Conservation (phyloP, 495 filamentous ascomycete genomes). For the Pseudoneurospora amorphoporcata region DNA sequence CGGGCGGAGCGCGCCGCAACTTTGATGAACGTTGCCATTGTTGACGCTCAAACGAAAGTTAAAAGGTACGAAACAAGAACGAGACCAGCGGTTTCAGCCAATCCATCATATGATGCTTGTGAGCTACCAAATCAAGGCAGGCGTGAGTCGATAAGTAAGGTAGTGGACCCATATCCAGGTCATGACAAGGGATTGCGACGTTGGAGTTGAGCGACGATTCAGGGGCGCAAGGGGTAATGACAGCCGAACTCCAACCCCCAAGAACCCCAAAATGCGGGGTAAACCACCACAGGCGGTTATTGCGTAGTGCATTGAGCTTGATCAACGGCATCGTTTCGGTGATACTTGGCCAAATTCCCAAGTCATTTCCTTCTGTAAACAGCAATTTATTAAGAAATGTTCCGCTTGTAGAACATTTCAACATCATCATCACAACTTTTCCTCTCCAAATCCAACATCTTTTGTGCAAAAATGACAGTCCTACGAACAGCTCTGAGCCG, state of each 20-base stretch:
- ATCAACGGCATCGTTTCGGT: background rate
- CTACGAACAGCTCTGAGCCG: background rate
- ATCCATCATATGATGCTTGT: background rate
- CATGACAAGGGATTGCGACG: background rate
- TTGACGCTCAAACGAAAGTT: background rate
- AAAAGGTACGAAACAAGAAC: background rate
- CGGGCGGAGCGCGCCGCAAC: background rate
- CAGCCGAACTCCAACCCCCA: background rate
- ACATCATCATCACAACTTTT: background rate
- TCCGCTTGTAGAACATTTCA: background rate
- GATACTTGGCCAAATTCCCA: background rate
- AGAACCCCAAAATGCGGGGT: background rate
- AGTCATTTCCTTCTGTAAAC: background rate
- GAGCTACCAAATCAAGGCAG: background rate
- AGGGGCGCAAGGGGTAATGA: background rate
- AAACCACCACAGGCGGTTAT: background rate
- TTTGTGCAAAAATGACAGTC: background rate
- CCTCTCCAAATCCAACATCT: background rate
- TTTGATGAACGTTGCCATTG: background rate
- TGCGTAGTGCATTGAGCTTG: background rate
- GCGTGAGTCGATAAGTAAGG: background rate
- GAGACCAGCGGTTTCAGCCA: background rate
- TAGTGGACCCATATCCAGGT: background rate
- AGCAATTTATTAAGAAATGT: background rate
- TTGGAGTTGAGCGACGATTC: background rate